phyloP scores from a whole-genome alignment of 1,139 yeast species.

The Barnettozyma hawaiiensis region DNA sequence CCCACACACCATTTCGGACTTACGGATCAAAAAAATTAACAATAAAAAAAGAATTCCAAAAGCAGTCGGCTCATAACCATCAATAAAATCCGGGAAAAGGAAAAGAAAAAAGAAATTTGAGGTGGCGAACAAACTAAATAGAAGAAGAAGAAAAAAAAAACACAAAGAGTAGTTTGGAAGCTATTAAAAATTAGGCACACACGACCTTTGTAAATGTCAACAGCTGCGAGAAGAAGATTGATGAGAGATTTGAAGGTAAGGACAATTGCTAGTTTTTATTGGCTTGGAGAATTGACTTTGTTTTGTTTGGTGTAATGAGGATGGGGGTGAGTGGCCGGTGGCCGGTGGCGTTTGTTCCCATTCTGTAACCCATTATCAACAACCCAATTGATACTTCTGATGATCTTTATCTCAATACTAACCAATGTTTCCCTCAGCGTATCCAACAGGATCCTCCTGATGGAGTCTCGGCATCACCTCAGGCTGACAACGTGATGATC shows the following conservation, averaged over 20 bases:
- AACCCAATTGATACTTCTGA: neutral
- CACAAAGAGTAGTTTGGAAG: too few species aligned
- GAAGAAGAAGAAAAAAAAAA: too few species aligned
- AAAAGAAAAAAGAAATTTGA: neutral
- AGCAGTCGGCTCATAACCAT: neutral
- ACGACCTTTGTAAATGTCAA: slow-evolving; percentile 59
- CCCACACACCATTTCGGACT: neutral
- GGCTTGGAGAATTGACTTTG: neutral
- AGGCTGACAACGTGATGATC: slow-evolving; percentile 94
- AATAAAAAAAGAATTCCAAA: neutral
- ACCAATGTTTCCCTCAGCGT: slow-evolving; percentile 41
- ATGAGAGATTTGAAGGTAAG: slow-evolving; percentile 95
- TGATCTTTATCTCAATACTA: neutral
- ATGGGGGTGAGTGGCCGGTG: too few species aligned
- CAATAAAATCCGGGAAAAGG: neutral
- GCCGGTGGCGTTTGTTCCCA: too few species aligned
- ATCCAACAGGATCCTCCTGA: slow-evolving; percentile 98
- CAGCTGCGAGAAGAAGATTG: slow-evolving; percentile 95
- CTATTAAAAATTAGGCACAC: neutral
- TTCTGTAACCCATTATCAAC: neutral
- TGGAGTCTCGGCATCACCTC: slow-evolving; percentile 95
- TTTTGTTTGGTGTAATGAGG: neutral
- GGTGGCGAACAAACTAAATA: too few species aligned
- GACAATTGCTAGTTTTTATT: slow-evolving; percentile 8
- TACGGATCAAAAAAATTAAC: slow-evolving; percentile 1